Evolutionary conservation across 805 yeast genomes (phyloP).

Genomic region (Sugiyamaella marilandica): DNA sequence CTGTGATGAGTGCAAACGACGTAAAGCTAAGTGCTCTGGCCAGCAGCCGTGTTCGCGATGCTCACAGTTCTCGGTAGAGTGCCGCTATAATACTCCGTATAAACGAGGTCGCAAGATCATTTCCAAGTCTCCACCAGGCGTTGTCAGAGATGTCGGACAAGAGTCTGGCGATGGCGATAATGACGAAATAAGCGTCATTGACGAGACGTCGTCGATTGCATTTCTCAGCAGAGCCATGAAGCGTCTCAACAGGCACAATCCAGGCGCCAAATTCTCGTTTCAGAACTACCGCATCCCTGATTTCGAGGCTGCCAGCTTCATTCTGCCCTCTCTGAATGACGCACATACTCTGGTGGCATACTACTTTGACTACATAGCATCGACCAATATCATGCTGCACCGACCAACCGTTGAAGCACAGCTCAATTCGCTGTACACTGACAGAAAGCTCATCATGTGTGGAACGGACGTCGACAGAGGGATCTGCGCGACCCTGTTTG

Average conservation of each 20-base stretch:
- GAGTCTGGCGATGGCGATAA: not conserved
- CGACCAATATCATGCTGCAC: constrained; percentile 8
- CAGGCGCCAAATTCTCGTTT: constrained; percentile 7
- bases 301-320: constrained; percentile 1
- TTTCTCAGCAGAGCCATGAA: constrained; percentile 7
- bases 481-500: constrained; percentile 8
- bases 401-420: constrained; percentile 6
- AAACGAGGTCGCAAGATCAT: not conserved
- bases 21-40: constrained; percentile 7
- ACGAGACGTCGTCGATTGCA: constrained; percentile 5
- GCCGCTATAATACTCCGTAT: constrained; percentile 3
- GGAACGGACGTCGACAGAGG: constrained; percentile 4
- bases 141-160: not conserved
- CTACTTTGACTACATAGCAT: constrained; percentile 6
- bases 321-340: constrained; percentile 6
- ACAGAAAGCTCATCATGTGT: not conserved
- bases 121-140: not conserved
- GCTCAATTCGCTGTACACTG: constrained; percentile 6
- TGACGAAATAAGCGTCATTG: not conserved
- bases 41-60: constrained; percentile 6
- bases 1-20: constrained; percentile 9
- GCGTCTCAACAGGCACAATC: constrained; percentile 1
- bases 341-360: constrained; percentile 3
- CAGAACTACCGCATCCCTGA: constrained; percentile 8
- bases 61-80: not conserved